These are phyloP conservation scores for Dioscorea dumetorum DNA, from an alignment of 106 monocot genomes.

Conservation along the genomic window DNA sequence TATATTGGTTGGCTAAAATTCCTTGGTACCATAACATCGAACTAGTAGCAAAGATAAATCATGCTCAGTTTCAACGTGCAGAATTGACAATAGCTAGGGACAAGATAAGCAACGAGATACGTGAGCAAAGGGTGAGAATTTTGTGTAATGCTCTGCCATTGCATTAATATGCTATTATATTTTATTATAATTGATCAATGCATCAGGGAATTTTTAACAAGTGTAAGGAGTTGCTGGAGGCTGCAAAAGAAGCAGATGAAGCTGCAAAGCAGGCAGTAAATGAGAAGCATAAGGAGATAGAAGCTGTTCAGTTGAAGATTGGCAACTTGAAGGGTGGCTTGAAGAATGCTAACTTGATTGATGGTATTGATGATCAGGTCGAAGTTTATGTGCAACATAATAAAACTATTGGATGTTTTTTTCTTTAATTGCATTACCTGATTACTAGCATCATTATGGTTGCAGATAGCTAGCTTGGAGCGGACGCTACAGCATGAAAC, in stretches of 20 bases:
- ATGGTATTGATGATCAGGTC: constrained; percentile 64
- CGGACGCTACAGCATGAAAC: constrained; percentile 64
- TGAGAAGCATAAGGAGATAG: constrained; percentile 46
- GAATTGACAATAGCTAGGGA: constrained; percentile 45
- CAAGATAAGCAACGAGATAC: constrained; percentile 19
- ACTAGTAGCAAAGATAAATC: constrained; percentile 24
- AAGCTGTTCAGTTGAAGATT: constrained; percentile 23
- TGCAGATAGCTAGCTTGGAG: constrained; percentile 50
- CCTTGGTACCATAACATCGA: constrained; percentile 29
- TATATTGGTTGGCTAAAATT: constrained; percentile 33
- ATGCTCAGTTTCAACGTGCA: constrained; percentile 24
- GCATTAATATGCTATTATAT: not conserved
- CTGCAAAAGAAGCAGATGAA: constrained; percentile 40
- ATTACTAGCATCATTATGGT: not conserved
- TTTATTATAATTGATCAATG: not conserved
- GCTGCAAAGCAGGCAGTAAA: constrained; percentile 18
- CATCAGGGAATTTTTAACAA: constrained; percentile 26
- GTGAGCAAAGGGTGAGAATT: constrained; percentile 46
- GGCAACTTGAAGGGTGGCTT: constrained; percentile 36
- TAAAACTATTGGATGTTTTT: not conserved
- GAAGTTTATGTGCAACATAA: not conserved
- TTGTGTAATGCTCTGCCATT: not conserved
- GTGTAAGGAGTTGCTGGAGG: constrained; percentile 14
- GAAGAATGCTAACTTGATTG: constrained; percentile 50
- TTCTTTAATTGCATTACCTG: not conserved